Percentiles rank a stretch among this genome's conserved stretches.
Conservation (phyloP, 768 basidiomycete species). For the Pulveroboletus sp. region DNA sequence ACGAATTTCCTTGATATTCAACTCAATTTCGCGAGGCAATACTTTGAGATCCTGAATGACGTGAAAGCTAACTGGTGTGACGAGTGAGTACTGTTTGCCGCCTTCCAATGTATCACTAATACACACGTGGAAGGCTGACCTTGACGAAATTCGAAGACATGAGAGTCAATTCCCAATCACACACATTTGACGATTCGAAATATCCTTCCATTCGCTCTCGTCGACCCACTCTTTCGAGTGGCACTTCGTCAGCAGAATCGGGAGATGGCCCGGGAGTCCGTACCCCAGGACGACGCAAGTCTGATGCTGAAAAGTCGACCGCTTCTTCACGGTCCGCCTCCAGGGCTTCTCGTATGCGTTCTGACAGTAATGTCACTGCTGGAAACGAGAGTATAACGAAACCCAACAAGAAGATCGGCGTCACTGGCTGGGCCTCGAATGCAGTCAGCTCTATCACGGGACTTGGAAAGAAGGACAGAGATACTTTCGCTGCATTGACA, state of each 20-base stretch:
- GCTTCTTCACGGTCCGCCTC: conserved; percentile 56
- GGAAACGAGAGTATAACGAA: conserved; percentile 35
- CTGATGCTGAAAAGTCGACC: conserved; percentile 37
- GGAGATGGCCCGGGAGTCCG: conserved; percentile 30
- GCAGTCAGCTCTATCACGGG: conserved; percentile 60
- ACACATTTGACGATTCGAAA: conserved; percentile 25
- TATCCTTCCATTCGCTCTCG: conserved; percentile 32
- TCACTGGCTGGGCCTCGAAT: conserved; percentile 55
- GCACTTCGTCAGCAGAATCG: conserved; percentile 29
- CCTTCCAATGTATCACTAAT: conserved; percentile 3
- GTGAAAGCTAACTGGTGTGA: conserved; percentile 64
- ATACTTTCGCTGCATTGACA: conserved; percentile 54
- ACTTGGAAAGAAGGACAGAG: conserved; percentile 52
- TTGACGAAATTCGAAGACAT: conserved; percentile 26
- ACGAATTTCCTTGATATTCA: conserved; percentile 69
- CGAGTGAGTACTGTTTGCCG: conserved; percentile 39
- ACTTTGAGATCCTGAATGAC: conserved; percentile 68
- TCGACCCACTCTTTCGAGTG: conserved; percentile 25
- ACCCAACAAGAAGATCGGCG: conserved; percentile 35
- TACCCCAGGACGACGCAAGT: conserved; percentile 35
- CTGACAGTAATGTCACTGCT: conserved; percentile 48
- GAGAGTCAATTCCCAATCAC: conserved; percentile 15
- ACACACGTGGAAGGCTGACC: conserved; percentile 22
- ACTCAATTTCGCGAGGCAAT: conserved; percentile 66
- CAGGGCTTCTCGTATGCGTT: conserved; percentile 58